Conservation (phyloP, 1,284 basidiomycete genomes). For the Fomitopsis betulina region DNA sequence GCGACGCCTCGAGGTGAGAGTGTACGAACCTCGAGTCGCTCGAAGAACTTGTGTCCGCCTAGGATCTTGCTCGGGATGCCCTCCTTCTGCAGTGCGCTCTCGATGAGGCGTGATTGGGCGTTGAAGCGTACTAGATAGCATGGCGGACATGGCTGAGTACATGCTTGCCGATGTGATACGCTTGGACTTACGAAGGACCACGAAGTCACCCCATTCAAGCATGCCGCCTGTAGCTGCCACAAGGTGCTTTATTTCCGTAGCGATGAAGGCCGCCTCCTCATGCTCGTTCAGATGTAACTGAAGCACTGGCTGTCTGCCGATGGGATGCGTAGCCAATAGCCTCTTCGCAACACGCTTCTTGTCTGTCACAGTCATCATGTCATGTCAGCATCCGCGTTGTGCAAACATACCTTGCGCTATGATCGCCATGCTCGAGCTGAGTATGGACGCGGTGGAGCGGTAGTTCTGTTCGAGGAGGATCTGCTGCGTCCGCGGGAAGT, state of each 20-base stretch:
- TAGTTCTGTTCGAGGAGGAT: constrained; percentile 88
- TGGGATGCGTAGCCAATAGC: constrained; percentile 70
- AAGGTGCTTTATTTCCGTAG: constrained; percentile 76
- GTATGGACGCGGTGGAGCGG: constrained; percentile 78
- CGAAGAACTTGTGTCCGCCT: constrained; percentile 86
- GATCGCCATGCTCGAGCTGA: constrained; percentile 74
- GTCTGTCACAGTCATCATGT: constrained; percentile 32
- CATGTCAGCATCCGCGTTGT: too few relatives aligned
- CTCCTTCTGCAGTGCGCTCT: constrained; percentile 73
- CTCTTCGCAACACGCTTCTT: constrained; percentile 72
- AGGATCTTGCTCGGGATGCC: constrained; percentile 78
- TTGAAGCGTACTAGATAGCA: constrained; percentile 69
- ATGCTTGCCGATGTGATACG: neutral
- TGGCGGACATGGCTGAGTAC: neutral
- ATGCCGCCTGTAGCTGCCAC: constrained; percentile 72
- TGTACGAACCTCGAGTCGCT: constrained; percentile 62
- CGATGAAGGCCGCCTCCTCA: constrained; percentile 70
- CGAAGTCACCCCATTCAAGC: constrained; percentile 75
- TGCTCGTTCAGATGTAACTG: constrained; percentile 43
- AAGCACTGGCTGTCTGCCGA: constrained; percentile 55
- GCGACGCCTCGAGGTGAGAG: neutral
- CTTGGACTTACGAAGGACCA: constrained; percentile 61
- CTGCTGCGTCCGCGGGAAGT: constrained; percentile 62
- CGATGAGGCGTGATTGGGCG: constrained; percentile 76
- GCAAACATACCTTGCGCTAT: constrained; percentile 67